Base-by-base conservation (phyloP, 768 basidiomycete genomes). In the Podaxis sp. region DNA sequence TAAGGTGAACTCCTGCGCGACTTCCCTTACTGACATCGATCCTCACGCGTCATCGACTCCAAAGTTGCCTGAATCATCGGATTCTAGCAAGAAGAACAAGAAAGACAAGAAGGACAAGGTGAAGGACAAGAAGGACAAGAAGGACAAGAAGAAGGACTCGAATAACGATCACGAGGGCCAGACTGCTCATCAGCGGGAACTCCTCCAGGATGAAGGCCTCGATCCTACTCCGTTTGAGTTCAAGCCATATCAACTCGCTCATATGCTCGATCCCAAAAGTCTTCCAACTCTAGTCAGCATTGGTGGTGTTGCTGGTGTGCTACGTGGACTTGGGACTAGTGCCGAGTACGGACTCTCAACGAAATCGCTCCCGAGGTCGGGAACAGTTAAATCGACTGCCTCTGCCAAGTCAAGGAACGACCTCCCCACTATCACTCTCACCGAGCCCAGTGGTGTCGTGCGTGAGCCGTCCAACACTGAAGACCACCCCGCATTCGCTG, bases 211-310 rank as follows among this genome's bases (percentile, higher is more conserved):
- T 63, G 72, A 70, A 29, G 72, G 70, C 24, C 68, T 77, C 36
- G 83, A 95, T 71, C 84, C 88, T 1, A 73, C 83, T 1, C 92
- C 93, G 0, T 97, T 96, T 73, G 71, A 70, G 11, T 87, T 88
- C 69, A 87, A 86, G 60, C 93, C 96, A 0, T 84, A 81, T 64
- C 77, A 82, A 55, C 86, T 98, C 15, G 96, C 96, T 0, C 84
- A 86, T 63, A 83, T 97, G 57, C 86, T 98, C 40, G 96, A 98
- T 71, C 94, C 95, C 8, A 98, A 97, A 76, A 88, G 79, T 65
- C 65, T 95, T 11, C 82, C 88, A 2, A 71, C 80, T 13, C 82
- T 99, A 36, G 77, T 77, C 17, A 74, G 73, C 11, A 79, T 96
- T 38, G 95, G 94, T 19, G 97, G 97, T 46, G 77, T 82, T 7